Base-by-base conservation (phyloP, 306 rosid species). In the Gynostemma pentaphyllum region DNA sequence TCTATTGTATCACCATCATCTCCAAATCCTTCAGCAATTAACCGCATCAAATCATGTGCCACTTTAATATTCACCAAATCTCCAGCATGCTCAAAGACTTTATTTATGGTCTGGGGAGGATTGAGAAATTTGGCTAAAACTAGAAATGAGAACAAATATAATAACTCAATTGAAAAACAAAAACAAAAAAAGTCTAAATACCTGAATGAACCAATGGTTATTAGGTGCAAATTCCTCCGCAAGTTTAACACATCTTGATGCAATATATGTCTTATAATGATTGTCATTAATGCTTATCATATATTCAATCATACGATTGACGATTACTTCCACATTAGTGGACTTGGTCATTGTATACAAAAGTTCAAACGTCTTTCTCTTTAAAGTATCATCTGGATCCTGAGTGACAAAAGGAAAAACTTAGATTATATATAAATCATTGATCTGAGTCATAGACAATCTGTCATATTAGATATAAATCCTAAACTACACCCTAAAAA, bases 21-120 rank as follows among this genome's bases (percentile, higher is more conserved):
- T 46, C 99, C 97, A 74, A 94, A 94, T 73, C 99, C 97, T 79
- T 94, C 99, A 1, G 99, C 99, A 67, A 94, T 88, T 83, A 94
- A 74, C 71, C 95, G 85, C 94, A 84, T 86, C 83, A 94, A 81
- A 79, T 94, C 89, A 85, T 94, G 97, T 50, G 99, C 99, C 70
- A 94, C 97, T 75, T 94, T 94, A 51, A 82, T 69, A 73, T 94
- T 94, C 77, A 94, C 99, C 56, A 88, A 84, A 80, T 94, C 99
- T 73, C 99, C 99, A 21, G 99, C 99, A 67, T 94, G 97, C 88
- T 94, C 97, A 68, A 94, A 94, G 72, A 94, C 99, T 86, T 89
- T 94, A 80, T 94, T 94, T 87, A 94, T 94, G 67, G 97, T 88
- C 99, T 94, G 85, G 37, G 39, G 53, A 66, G 79, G 64, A 60